Base-by-base conservation (phyloP, 2,329 filamentous ascomycete genomes). In the Rhynchosporium agropyri region DNA sequence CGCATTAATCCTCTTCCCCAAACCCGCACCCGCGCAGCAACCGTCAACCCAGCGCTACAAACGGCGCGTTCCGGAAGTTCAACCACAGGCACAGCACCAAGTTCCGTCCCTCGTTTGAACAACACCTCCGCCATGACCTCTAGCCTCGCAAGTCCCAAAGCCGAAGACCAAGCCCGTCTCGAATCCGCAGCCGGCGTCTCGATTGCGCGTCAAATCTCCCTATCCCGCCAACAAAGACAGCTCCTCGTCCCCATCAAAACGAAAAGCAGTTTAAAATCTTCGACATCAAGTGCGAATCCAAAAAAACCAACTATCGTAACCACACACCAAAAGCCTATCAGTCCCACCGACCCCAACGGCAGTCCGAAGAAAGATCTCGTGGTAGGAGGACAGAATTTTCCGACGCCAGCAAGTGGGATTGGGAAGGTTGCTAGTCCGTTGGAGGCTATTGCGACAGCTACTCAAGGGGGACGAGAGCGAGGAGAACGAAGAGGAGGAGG, bases 121-220 rank as follows among this genome's bases (percentile, higher is more conserved):
- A 49, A 61, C 20, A 57, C 63, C 42, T 49, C 55, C 54, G 50
- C 40, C 36, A 56, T 53, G 4, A 36, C 45, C 4, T 40, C 20
- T 4, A 38, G 29, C 28, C 31, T 50, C 38, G 46, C 62, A 42
- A 51, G 58, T 33, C 29, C 15, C 20, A 53, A 58, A 29, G 15
- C 53, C 54, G 26, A 67, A 40, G 77, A 80, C 0, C 77, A 80
- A 67, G 73, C 74, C 28, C 78, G 77, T 6, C 74, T 83, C 13
- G 80, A 81, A 66, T 80, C 80, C 49, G 84, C 86, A 1, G 85
- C 87, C 3, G 83, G 89, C 73, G 79, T 88, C 51, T 89, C 86
- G 1, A 89, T 90, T 68, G 87, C 87, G 0, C 79, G 88, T 1
- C 86, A 89, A 72, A 88, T 90, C 67, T 88, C 84, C 67, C 78